Evolutionary conservation across 1,139 yeast genomes (phyloP), one percentile per base, ranked within the genome.

Genomic region (Pneumocystis oryctolagi): DNA sequence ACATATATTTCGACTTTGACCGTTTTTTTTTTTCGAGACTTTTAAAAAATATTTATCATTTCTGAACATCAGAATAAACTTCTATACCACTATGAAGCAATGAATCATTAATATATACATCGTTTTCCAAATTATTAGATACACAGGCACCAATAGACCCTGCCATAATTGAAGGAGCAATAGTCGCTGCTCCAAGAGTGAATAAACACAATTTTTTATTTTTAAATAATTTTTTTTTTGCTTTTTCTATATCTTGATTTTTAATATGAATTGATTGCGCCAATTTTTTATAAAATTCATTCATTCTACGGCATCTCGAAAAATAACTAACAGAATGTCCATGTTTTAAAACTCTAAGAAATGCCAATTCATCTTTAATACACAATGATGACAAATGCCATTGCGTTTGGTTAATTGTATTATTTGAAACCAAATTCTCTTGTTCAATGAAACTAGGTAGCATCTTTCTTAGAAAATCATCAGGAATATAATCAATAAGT

Each of bases 401-500:
- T 25, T 47, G 55, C 25, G 31, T 47, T 25, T 47, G 31, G 12
- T 9, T 47, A 25, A 20, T 3, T 6, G 5, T 2, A 20, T 20
- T 16, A 25, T 47, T 28, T 3, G 31, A 47, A 18, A 25, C 5
- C 16, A 25, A 47, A 9, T 12, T 16, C 3, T 16, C 9, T 9
- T 12, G 55, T 40, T 40, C 82, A 16, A 82, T 76, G 65, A 77
- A 75, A 4, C 83, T 77, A 56, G 97, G 97, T 81, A 87, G 88
- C 16, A 82, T 70, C 67, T 74, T 78, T 64, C 80, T 78, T 1
- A 84, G 85, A 31, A 66, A 35, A 8, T 78, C 77, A 74, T 94
- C 95, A 1, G 99, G 98, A 58, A 87, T 79, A 47, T 65, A 64
- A 71, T 98, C 81, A 61, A 92, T 80, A 12, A 89, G 47, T 30